These are phyloP conservation scores for Arxiozyma slooffiae DNA, from an alignment of 1,139 yeast species.

Conservation along the genomic window DNA sequence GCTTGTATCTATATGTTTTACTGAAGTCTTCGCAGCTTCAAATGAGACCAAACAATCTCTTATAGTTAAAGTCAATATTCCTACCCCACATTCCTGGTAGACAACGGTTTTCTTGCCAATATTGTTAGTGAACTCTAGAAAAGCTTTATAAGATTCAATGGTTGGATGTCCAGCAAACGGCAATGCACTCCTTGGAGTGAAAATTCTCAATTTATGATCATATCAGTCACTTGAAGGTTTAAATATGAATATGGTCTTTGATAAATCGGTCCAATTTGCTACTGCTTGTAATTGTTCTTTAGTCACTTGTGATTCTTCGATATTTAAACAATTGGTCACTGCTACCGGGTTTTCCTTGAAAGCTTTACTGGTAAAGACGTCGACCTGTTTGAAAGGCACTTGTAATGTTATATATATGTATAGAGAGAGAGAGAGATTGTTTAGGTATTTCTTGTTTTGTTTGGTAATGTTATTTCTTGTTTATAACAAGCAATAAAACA, in stretches of 20 bases:
- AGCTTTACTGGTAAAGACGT: conserved; percentile 38
- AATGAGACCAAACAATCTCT: conserved; percentile 16
- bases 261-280: conserved; percentile 48
- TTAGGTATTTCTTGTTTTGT: no score
- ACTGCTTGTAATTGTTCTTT: conserved; percentile 37
- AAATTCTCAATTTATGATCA: conserved; percentile 42
- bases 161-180: conserved; percentile 60
- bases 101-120: conserved; percentile 18
- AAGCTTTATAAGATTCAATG: conserved; percentile 41
- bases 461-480: not conserved
- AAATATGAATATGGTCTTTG: conserved; percentile 45
- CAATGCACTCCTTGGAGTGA: conserved; percentile 38
- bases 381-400: conserved; percentile 39
- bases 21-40: conserved; percentile 18
- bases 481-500: no score
- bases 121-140: conserved; percentile 28
- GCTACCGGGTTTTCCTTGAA: conserved; percentile 50
- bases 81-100: conserved; percentile 39
- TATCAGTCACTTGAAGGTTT: conserved; percentile 33
- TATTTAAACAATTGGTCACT: conserved; percentile 29
- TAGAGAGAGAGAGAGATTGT: no score
- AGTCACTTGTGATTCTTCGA: conserved; percentile 19
- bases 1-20: conserved; percentile 19
- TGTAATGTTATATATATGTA: conserved; percentile 12
- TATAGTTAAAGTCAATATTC: conserved; percentile 33